Conservation (phyloP, 2,329 filamentous ascomycete genomes). For the Daldinia sp. region DNA sequence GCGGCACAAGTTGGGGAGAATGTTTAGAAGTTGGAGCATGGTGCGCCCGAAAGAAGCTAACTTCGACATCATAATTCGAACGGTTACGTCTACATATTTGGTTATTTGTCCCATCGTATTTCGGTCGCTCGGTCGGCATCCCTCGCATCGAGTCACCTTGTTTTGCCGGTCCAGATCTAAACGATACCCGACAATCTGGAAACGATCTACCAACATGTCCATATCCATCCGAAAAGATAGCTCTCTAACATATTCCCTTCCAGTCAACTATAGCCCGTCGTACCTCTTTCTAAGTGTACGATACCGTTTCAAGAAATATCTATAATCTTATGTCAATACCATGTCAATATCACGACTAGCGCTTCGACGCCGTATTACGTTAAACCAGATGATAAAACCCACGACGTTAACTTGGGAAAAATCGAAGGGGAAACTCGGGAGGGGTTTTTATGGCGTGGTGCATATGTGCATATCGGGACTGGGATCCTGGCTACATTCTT, state of each 20-base stretch:
- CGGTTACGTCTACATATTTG: conserved; percentile 24
- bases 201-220: conserved; percentile 9
- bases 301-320: conserved; percentile 93
- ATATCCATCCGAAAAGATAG: conserved; percentile 1
- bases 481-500: conserved; percentile 24
- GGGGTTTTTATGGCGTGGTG: conserved; percentile 11
- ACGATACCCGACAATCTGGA: conserved; percentile 16
- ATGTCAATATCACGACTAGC: conserved; percentile 29
- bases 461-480: conserved; percentile 25
- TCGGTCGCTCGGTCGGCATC: conserved; percentile 23
- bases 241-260: neutral
- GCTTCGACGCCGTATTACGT: conserved; percentile 18
- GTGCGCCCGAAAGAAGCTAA: conserved; percentile 77
- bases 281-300: conserved; percentile 85
- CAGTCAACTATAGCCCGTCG: conserved; percentile 52
- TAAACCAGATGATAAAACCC: conserved; percentile 14
- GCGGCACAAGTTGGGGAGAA: conserved; percentile 82
- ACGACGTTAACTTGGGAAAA: conserved; percentile 10
- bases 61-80: conserved; percentile 24
- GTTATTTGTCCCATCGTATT: conserved; percentile 1
- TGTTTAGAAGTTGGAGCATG: conserved; percentile 88
- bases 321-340: conserved; percentile 50
- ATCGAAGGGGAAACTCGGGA: neutral
- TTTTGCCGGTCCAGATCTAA: conserved; percentile 16
- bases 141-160: conserved; percentile 20